These are phyloP conservation scores for Astrocystis sublimbata DNA, from an alignment of 495 filamentous ascomycete genomes.

Conservation along the genomic window DNA sequence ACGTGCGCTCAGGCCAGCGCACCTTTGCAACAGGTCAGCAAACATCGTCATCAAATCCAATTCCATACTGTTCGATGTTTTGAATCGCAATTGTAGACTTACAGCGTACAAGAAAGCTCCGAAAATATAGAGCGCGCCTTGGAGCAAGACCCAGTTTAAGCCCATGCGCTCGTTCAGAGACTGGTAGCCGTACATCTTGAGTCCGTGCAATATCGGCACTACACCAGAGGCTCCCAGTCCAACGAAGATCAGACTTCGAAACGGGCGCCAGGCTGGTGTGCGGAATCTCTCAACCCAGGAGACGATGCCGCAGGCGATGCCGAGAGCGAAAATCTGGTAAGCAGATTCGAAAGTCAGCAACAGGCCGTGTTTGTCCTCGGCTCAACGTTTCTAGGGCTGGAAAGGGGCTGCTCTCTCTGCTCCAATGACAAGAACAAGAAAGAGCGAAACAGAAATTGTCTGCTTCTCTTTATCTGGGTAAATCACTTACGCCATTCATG, in stretches of 20 bases:
- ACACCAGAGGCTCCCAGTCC: conserved; percentile 82
- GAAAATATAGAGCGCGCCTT: conserved; percentile 82
- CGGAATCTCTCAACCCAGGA: conserved; percentile 79
- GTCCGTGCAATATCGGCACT: conserved; percentile 72
- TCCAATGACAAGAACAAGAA: too few species aligned
- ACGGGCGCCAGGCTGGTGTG: conserved; percentile 58
- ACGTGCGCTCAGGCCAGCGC: conserved; percentile 62
- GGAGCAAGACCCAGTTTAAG: conserved; percentile 71
- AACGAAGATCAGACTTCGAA: conserved; percentile 90
- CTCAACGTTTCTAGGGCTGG: not conserved
- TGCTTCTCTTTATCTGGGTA: not conserved
- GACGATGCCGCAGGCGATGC: conserved; percentile 69
- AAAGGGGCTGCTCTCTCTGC: not conserved
- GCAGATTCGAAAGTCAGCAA: not conserved
- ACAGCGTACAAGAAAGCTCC: conserved; percentile 66
- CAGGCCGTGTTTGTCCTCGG: not conserved
- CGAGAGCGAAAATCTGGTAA: conserved; percentile 71
- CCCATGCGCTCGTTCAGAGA: conserved; percentile 67
- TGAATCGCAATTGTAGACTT: conserved; percentile 15
- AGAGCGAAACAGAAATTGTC: not conserved
- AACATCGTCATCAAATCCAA: not conserved
- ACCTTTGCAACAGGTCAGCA: conserved; percentile 32
- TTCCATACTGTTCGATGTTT: too few species aligned
- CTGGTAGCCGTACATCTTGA: conserved; percentile 55
- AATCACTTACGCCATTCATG: conserved; percentile 69